These are phyloP conservation scores for Cryphonectria naterciae DNA, from an alignment of 2,329 filamentous ascomycete species.

Conservation along the genomic window DNA sequence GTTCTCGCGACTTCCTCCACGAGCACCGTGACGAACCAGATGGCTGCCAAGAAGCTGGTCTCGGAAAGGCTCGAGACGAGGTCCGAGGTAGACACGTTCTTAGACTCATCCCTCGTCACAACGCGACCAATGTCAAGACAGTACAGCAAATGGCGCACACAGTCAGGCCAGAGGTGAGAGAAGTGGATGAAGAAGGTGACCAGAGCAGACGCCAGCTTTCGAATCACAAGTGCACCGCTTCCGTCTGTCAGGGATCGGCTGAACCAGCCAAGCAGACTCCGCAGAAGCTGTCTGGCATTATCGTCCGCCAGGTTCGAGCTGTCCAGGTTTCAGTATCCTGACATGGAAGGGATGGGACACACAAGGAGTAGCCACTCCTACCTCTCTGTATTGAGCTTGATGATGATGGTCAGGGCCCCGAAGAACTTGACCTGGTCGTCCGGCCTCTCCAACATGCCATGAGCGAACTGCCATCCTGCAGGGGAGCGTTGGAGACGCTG, in stretches of 20 bases:
- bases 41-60: slow-evolving; percentile 57
- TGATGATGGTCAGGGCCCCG: slow-evolving; percentile 86
- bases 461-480: slow-evolving; percentile 84
- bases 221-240: slow-evolving; percentile 64
- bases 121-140: slow-evolving; percentile 56
- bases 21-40: slow-evolving; percentile 68
- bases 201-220: slow-evolving; percentile 77
- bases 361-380: slow-evolving; percentile 48
- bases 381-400: slow-evolving; percentile 90
- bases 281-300: slow-evolving; percentile 62
- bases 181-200: slow-evolving; percentile 77
- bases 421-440: slow-evolving; percentile 86
- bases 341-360: background rate
- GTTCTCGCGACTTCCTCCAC: slow-evolving; percentile 71
- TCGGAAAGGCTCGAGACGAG: slow-evolving; percentile 52
- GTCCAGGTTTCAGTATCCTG: background rate
- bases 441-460: slow-evolving; percentile 69
- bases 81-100: slow-evolving; percentile 47
- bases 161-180: slow-evolving; percentile 67
- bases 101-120: slow-evolving; percentile 52
- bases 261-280: slow-evolving; percentile 66
- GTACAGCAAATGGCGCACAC: slow-evolving; percentile 65
- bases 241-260: slow-evolving; percentile 56
- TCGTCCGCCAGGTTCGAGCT: slow-evolving; percentile 58
- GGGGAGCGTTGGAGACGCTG: slow-evolving; percentile 78